Percentiles rank a stretch among this genome's conserved stretches.
These are phyloP conservation scores for Ceratonia siliqua DNA, from an alignment of 306 rosid genomes.

Conservation along the genomic window DNA sequence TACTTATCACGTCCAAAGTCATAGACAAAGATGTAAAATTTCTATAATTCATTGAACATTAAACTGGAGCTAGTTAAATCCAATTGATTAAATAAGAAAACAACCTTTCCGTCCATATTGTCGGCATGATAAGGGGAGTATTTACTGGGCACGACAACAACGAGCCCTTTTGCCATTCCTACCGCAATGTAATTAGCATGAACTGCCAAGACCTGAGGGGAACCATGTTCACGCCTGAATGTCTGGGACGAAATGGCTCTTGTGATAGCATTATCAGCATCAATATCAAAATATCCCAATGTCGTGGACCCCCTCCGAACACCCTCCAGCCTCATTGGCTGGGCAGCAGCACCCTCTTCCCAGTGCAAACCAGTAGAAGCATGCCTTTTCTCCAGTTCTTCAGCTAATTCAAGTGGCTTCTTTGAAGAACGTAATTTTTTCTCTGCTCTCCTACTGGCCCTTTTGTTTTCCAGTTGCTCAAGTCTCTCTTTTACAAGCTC, in stretches of 20 bases:
- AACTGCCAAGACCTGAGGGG: constrained; percentile 80
- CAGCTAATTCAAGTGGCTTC: constrained; percentile 84
- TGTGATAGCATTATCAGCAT: constrained; percentile 67
- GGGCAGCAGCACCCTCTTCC: constrained; percentile 99
- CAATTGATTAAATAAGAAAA: neutral
- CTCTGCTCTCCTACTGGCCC: constrained; percentile 48
- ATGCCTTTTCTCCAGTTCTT: constrained; percentile 83
- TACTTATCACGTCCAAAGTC: neutral
- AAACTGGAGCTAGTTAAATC: constrained; percentile 25
- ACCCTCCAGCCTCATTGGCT: constrained; percentile 97
- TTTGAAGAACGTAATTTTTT: constrained; percentile 39
- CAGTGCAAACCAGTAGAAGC: constrained; percentile 90
- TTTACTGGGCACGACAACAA: constrained; percentile 74
- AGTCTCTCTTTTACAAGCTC: constrained; percentile 72
- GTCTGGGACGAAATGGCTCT: constrained; percentile 65
- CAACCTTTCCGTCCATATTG: constrained; percentile 82
- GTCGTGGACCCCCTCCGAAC: constrained; percentile 78
- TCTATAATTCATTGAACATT: constrained; percentile 12
- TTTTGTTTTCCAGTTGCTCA: constrained; percentile 59
- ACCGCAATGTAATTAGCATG: constrained; percentile 83
- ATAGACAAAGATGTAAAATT: constrained; percentile 4
- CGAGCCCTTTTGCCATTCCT: constrained; percentile 88
- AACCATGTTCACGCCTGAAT: constrained; percentile 87
- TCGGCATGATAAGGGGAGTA: constrained; percentile 78
- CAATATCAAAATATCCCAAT: constrained; percentile 78